Evolutionary conservation across 2,329 filamentous ascomycete genomes (phyloP).

Genomic region (Fusarium graminum): DNA sequence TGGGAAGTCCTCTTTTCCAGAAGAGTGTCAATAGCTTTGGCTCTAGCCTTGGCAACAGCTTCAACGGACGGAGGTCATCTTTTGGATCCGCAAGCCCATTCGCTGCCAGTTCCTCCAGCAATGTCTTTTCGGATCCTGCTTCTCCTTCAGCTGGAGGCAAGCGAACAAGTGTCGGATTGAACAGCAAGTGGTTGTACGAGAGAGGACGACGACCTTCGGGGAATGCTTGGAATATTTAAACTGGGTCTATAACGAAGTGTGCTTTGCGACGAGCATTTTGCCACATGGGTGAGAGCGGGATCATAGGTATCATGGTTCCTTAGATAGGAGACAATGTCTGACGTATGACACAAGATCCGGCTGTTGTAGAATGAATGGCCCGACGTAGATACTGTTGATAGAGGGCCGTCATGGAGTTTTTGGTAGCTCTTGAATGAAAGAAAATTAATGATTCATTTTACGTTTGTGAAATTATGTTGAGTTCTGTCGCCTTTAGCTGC

Average conservation of each 20-base stretch:
- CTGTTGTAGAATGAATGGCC: constrained; percentile 10
- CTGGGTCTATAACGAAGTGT: constrained; percentile 8
- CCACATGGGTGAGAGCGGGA: constrained; percentile 19
- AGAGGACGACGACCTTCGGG: constrained; percentile 73
- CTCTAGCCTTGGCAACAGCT: constrained; percentile 9
- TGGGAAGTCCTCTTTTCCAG: constrained; percentile 71
- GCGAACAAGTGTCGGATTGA: constrained; percentile 80
- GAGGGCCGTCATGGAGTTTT: not conserved
- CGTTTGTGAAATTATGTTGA: not conserved
- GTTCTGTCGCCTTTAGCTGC: not conserved
- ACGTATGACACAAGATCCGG: constrained; percentile 2
- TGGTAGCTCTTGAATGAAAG: constrained; percentile 17
- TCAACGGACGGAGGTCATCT: constrained; percentile 68
- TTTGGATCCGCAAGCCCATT: constrained; percentile 70
- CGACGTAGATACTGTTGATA: constrained; percentile 14
- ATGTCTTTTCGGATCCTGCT: constrained; percentile 69
- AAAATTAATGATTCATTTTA: constrained; percentile 21
- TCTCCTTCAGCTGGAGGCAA: constrained; percentile 76
- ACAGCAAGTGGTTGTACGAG: constrained; percentile 96
- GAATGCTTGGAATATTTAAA: constrained; percentile 57
- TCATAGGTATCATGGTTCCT: constrained; percentile 14
- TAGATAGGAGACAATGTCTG: constrained; percentile 3
- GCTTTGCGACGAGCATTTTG: constrained; percentile 22
- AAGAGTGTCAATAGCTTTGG: constrained; percentile 70
- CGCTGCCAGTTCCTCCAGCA: constrained; percentile 62